Evolutionary conservation across 2,329 filamentous ascomycete species (phyloP).

Genomic region (Penicillium sp.): DNA sequence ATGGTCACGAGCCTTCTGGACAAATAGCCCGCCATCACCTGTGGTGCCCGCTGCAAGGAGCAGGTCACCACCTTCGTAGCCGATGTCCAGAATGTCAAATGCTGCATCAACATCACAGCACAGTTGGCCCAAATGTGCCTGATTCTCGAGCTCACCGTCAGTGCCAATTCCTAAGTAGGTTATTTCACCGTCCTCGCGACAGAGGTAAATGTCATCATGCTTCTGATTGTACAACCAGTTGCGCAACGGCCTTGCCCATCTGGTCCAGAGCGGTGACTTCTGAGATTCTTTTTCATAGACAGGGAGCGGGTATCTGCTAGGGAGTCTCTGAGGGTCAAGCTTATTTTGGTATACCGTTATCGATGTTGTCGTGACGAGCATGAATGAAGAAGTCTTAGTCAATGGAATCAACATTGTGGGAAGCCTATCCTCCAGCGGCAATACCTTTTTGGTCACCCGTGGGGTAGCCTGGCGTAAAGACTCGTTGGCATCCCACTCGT

Average conservation of each 20-base stretch:
- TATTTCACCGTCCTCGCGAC: slow-evolving; percentile 76
- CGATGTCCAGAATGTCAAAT: slow-evolving; percentile 62
- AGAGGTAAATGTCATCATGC: slow-evolving; percentile 74
- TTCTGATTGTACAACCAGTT: slow-evolving; percentile 52
- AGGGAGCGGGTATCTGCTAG: too few species aligned
- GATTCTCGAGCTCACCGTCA: slow-evolving; percentile 46
- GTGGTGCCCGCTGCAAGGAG: slow-evolving; percentile 69
- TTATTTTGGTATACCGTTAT: too few species aligned
- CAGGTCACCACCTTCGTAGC: slow-evolving; percentile 61
- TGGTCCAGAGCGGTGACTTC: too few species aligned
- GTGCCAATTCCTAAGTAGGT: slow-evolving; percentile 61
- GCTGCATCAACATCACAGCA: slow-evolving; percentile 69
- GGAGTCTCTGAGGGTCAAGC: slow-evolving; percentile 41
- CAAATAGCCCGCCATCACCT: slow-evolving; percentile 67
- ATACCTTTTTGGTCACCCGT: too few species aligned
- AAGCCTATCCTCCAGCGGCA: too few species aligned
- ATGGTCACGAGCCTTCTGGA: slow-evolving; percentile 53
- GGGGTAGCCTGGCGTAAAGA: too few species aligned
- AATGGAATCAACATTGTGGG: too few species aligned
- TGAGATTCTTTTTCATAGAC: too few species aligned
- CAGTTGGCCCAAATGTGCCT: slow-evolving; percentile 55
- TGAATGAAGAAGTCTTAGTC: too few species aligned
- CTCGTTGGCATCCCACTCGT: too few species aligned
- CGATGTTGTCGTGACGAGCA: too few species aligned
- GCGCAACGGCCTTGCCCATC: slow-evolving; percentile 72